Percentiles rank a stretch among this genome's conserved stretches.
Conservation (phyloP, 352 stramenopile genomes). For the Globisporangium mamillatum region DNA sequence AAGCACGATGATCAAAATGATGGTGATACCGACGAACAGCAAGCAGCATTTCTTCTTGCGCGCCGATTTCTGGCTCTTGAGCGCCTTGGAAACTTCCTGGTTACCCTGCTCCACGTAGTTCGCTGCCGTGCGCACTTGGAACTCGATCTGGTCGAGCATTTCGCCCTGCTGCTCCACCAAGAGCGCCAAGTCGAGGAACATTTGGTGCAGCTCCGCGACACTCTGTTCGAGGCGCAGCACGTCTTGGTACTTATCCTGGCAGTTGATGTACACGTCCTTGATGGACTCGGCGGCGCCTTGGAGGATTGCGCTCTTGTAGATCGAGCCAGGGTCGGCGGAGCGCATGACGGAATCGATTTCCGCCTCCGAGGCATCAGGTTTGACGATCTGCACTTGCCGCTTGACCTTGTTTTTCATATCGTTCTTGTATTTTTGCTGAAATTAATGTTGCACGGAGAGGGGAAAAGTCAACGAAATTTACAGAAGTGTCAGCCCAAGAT, state of each 20-base stretch:
- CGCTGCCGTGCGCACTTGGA: conserved; percentile 89
- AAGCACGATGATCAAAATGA: conserved; percentile 80
- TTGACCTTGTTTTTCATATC: conserved; percentile 98
- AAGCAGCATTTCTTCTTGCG: conserved; percentile 96
- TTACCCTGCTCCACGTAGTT: conserved; percentile 98
- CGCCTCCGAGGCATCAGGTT: conserved; percentile 95
- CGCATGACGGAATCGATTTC: conserved; percentile 97
- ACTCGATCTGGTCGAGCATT: conserved; percentile 98
- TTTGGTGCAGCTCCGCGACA: conserved; percentile 98
- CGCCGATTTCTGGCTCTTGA: conserved; percentile 95
- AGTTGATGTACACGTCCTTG: conserved; percentile 93
- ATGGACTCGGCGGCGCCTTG: conserved; percentile 77
- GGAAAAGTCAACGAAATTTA: background rate
- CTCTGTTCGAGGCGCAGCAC: conserved; percentile 95
- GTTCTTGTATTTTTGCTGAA: conserved; percentile 96
- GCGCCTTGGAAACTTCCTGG: conserved; percentile 92
- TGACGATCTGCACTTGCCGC: conserved; percentile 97
- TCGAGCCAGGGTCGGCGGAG: conserved; percentile 73
- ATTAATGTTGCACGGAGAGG: background rate
- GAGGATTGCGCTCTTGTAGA: conserved; percentile 84
- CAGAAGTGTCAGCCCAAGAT: background rate
- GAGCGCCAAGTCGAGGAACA: conserved; percentile 98
- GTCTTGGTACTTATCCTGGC: conserved; percentile 98
- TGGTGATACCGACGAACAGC: conserved; percentile 70
- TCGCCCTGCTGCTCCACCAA: conserved; percentile 98